Conservation (phyloP, 768 basidiomycete genomes). For the Suillus occidentalis region DNA sequence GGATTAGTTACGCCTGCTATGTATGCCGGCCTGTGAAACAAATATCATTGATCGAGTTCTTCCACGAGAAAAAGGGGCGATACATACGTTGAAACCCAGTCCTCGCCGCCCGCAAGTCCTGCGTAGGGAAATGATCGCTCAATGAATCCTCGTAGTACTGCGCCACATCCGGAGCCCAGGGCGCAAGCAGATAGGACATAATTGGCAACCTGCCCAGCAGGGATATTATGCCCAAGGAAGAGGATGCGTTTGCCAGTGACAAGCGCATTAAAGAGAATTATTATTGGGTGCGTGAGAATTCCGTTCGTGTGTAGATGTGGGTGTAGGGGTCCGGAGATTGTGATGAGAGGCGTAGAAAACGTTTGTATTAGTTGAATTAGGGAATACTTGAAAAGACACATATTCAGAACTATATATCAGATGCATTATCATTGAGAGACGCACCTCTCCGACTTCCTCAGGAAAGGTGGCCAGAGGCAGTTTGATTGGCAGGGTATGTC, state of each 20-base stretch:
- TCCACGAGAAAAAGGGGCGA: conserved; percentile 1
- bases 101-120: conserved; percentile 83
- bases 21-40: conserved; percentile 68
- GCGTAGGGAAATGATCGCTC: conserved; percentile 95
- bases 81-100: conserved; percentile 85
- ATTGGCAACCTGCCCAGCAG: conserved; percentile 86
- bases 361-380: conserved; percentile 86
- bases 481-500: conserved; percentile 83
- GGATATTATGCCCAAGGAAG: conserved; percentile 87
- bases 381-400: conserved; percentile 64
- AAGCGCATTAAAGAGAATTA: conserved; percentile 93
- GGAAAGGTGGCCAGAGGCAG: conserved; percentile 88
- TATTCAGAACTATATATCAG: conserved; percentile 13
- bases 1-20: conserved; percentile 98
- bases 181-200: conserved; percentile 95
- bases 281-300: conserved; percentile 87
- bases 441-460: conserved; percentile 95
- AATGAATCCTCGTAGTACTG: conserved; percentile 79
- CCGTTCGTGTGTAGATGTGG: conserved; percentile 95
- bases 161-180: conserved; percentile 87
- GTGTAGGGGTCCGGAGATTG: conserved; percentile 72
- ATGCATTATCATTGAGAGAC: conserved; percentile 30
- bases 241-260: conserved; percentile 95
- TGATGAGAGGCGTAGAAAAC: conserved; percentile 62
- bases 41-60: background rate